Conservation (phyloP, 495 filamentous ascomycete genomes). For the Chaetomidium leptoderma region DNA sequence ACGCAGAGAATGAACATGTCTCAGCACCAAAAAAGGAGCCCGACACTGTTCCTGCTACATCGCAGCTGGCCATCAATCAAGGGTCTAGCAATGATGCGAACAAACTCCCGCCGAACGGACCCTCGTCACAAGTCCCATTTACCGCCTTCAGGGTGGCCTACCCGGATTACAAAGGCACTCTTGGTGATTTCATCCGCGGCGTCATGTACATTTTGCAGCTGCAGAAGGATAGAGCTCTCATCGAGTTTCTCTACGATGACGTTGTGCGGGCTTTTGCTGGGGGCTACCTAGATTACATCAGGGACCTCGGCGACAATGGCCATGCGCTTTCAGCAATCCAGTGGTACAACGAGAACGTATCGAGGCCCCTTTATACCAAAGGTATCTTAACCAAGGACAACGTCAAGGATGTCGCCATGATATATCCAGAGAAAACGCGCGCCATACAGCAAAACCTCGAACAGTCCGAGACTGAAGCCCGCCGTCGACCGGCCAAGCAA, state of each 20-base stretch:
- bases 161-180: slow-evolving; percentile 51
- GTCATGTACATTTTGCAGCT: slow-evolving; percentile 53
- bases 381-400: slow-evolving; percentile 38
- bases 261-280: slow-evolving; percentile 53
- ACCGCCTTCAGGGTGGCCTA: slow-evolving; percentile 55
- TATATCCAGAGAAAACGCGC: slow-evolving; percentile 21
- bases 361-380: slow-evolving; percentile 35
- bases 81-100: slow-evolving; percentile 15
- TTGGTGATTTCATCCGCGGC: slow-evolving; percentile 50
- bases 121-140: slow-evolving; percentile 33
- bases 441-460: slow-evolving; percentile 4
- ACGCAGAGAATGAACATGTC: neutral
- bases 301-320: slow-evolving; percentile 14
- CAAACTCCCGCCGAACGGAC: slow-evolving; percentile 22
- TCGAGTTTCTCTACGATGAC: slow-evolving; percentile 61
- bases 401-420: slow-evolving; percentile 24
- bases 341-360: slow-evolving; percentile 44
- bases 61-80: neutral
- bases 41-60: neutral
- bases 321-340: slow-evolving; percentile 34
- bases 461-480: neutral
- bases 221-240: slow-evolving; percentile 35
- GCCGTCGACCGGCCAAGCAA: neutral
- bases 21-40: neutral
- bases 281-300: slow-evolving; percentile 41